Evolutionary conservation across 257 asterid genomes (phyloP).

Genomic region (Nicotiana knightiana): DNA sequence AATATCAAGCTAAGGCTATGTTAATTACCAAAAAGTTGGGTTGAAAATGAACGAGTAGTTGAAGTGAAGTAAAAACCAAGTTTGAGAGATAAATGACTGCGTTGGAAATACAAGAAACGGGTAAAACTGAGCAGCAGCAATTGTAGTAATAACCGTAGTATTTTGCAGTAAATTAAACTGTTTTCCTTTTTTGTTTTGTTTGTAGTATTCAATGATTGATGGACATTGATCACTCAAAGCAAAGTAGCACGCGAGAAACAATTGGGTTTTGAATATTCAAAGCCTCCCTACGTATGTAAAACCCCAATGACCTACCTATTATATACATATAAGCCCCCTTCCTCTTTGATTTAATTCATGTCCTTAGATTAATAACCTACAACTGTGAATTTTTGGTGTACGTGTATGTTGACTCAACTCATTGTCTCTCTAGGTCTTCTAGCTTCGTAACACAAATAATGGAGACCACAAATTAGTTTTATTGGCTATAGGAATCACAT

Average conservation of each 20-base stretch:
- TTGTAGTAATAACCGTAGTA: background rate
- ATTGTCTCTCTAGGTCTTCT: background rate
- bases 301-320: background rate
- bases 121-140: too few relatives aligned
- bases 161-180: background rate
- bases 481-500: background rate
- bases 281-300: conserved; percentile 5
- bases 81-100: background rate
- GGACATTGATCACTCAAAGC: background rate
- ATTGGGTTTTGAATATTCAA: background rate
- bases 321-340: background rate
- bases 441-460: background rate
- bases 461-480: conserved; percentile 2
- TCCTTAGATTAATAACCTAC: background rate
- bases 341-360: background rate
- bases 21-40: background rate
- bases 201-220: background rate
- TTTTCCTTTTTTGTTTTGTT: background rate
- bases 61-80: background rate
- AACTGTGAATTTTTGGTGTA: background rate
- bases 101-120: background rate
- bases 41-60: background rate
- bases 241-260: background rate
- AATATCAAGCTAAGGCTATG: background rate
- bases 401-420: background rate